Conservation (phyloP, 164 flowering plant species). For the Vitis amurensis region DNA sequence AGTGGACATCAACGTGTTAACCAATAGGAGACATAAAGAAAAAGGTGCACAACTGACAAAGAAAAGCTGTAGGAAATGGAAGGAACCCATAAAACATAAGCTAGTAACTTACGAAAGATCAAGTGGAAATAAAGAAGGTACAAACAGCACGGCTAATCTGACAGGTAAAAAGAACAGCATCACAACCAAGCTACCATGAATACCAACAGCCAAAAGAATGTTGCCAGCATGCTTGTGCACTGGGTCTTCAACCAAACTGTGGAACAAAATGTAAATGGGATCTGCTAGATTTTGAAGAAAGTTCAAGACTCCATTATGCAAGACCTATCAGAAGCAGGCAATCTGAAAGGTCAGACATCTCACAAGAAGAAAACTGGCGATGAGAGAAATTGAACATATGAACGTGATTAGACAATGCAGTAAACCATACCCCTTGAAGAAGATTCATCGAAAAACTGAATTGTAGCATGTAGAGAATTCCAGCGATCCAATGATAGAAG, state of each 20-base stretch:
- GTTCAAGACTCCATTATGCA: slow-evolving; percentile 63
- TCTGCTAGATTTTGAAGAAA: slow-evolving; percentile 74
- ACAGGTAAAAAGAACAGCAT: slow-evolving; percentile 73
- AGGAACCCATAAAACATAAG: background rate
- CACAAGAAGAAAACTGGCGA: background rate
- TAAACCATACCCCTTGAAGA: slow-evolving; percentile 63
- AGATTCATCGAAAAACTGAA: slow-evolving; percentile 70
- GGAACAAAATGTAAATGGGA: slow-evolving; percentile 71
- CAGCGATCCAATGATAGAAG: slow-evolving; percentile 67
- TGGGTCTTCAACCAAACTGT: slow-evolving; percentile 70
- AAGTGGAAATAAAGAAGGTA: slow-evolving; percentile 60
- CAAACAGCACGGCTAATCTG: slow-evolving; percentile 61
- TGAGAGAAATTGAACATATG: background rate
- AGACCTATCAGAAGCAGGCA: slow-evolving; percentile 35
- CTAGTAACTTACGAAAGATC: slow-evolving; percentile 49
- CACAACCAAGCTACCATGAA: slow-evolving; percentile 70
- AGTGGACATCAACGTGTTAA: background rate
- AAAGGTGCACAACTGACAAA: background rate
- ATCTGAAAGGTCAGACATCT: background rate
- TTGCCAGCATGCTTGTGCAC: slow-evolving; percentile 75
- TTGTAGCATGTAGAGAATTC: slow-evolving; percentile 71
- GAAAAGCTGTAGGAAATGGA: background rate
- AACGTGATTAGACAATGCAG: background rate
- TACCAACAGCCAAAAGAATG: slow-evolving; percentile 63
- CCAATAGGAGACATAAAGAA: background rate